phyloP scores from a whole-genome alignment of 148 eudicot genomes.

The Chenopodium suecicum region DNA sequence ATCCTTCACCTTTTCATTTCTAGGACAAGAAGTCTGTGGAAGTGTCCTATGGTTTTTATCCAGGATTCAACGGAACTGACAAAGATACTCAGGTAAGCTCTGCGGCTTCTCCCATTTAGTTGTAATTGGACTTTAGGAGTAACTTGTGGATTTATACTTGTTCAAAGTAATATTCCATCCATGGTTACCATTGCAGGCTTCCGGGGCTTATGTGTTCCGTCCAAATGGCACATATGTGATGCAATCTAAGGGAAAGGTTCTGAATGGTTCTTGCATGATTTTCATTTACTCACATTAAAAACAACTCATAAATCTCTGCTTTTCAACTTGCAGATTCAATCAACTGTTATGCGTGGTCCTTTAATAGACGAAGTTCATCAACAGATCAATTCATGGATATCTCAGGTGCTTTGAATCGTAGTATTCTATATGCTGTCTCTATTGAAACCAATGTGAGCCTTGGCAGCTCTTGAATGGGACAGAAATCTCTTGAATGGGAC shows the following conservation, averaged over 20 bases:
- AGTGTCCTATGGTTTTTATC: conserved; percentile 58
- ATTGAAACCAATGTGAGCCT: neutral
- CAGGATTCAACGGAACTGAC: conserved; percentile 67
- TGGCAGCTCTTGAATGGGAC: neutral
- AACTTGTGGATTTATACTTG: neutral
- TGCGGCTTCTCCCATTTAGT: conserved; percentile 6
- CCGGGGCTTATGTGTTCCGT: conserved; percentile 81
- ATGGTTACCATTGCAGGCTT: conserved; percentile 50
- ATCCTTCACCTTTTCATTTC: conserved; percentile 16
- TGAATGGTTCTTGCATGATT: conserved; percentile 10
- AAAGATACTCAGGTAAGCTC: conserved; percentile 63
- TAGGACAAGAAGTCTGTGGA: conserved; percentile 55
- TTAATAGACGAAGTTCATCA: conserved; percentile 91
- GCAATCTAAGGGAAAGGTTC: conserved; percentile 51
- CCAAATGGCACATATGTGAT: conserved; percentile 56
- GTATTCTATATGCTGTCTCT: neutral
- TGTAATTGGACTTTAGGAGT: conserved; percentile 11
- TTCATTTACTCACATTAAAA: neutral
- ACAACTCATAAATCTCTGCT: neutral
- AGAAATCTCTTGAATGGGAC: neutral
- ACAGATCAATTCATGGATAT: conserved; percentile 72
- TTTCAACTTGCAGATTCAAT: conserved; percentile 45
- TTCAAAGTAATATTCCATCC: neutral
- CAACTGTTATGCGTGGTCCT: conserved; percentile 74
- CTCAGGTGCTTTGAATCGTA: conserved; percentile 58